phyloP scores from a whole-genome alignment of 108 stramenopile species.

The Phaeodactylum tricornutum region DNA sequence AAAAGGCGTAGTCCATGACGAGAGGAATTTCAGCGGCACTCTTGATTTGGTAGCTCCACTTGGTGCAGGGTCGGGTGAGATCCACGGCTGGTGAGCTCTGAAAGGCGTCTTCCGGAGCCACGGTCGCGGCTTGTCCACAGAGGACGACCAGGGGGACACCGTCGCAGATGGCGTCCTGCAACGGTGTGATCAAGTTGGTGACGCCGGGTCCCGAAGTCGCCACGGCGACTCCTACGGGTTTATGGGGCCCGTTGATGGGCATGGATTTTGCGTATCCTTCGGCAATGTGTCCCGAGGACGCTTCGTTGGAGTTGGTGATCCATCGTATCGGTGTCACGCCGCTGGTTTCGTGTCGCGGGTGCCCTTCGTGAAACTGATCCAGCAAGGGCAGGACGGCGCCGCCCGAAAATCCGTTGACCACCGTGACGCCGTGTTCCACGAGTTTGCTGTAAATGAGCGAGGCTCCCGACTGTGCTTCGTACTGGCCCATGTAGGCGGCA shows the following conservation, averaged over 20 bases:
- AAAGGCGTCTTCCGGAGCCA: conserved; percentile 75
- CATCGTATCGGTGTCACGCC: conserved; percentile 56
- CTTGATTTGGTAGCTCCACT: conserved; percentile 89
- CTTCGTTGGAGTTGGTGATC: conserved; percentile 89
- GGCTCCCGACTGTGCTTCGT: conserved; percentile 67
- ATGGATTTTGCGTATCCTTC: conserved; percentile 84
- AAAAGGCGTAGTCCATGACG: conserved; percentile 87
- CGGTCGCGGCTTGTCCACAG: conserved; percentile 85
- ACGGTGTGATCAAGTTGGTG: conserved; percentile 84
- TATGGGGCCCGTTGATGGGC: conserved; percentile 41
- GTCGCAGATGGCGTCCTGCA: conserved; percentile 84
- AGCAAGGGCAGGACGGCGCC: conserved; percentile 85
- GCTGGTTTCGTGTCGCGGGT: conserved; percentile 53
- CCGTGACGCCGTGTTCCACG: conserved; percentile 62
- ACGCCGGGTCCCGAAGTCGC: conserved; percentile 91
- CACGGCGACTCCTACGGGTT: conserved; percentile 78
- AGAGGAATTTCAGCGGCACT: conserved; percentile 80
- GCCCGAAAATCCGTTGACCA: conserved; percentile 88
- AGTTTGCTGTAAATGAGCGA: conserved; percentile 79
- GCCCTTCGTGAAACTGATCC: conserved; percentile 76
- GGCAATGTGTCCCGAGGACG: conserved; percentile 74
- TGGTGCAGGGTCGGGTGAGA: conserved; percentile 76
- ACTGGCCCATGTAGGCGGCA: conserved; percentile 27
- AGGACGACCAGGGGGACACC: conserved; percentile 83
- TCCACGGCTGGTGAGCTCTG: conserved; percentile 78